phyloP scores from a whole-genome alignment of 1,139 yeast species.

The Lodderomyces theae region DNA sequence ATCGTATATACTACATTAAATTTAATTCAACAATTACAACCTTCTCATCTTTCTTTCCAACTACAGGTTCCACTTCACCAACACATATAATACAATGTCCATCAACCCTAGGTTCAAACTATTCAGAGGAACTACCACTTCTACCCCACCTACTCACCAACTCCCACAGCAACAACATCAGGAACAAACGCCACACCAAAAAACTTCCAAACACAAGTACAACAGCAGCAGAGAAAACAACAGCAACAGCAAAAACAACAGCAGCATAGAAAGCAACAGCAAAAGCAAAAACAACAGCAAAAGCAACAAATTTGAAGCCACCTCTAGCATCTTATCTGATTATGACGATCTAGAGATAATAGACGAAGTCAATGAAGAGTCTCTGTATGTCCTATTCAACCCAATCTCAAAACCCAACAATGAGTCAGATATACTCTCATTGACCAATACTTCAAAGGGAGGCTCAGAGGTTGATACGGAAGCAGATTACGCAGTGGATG shows the following conservation, averaged over 20 bases:
- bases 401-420: constrained; percentile 19
- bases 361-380: constrained; percentile 27
- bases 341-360: constrained; percentile 17
- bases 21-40: background rate
- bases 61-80: no score
- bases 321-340: constrained; percentile 20
- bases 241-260: constrained; percentile 4
- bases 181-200: background rate
- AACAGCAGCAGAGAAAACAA: background rate
- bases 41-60: background rate
- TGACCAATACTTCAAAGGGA: constrained; percentile 29
- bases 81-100: constrained; percentile 7
- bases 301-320: constrained; percentile 12
- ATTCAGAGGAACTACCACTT: constrained; percentile 5
- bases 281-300: constrained; percentile 5
- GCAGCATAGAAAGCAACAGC: constrained; percentile 1
- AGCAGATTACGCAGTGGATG: constrained; percentile 15
- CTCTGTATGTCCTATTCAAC: constrained; percentile 45
- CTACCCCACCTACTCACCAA: background rate
- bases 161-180: background rate
- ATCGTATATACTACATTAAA: no score
- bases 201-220: background rate
- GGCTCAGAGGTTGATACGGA: constrained; percentile 8
- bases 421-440: constrained; percentile 40
- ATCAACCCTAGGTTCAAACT: constrained; percentile 11